Base-by-base conservation (phyloP, 768 basidiomycete species). In the Ramaria sp. region DNA sequence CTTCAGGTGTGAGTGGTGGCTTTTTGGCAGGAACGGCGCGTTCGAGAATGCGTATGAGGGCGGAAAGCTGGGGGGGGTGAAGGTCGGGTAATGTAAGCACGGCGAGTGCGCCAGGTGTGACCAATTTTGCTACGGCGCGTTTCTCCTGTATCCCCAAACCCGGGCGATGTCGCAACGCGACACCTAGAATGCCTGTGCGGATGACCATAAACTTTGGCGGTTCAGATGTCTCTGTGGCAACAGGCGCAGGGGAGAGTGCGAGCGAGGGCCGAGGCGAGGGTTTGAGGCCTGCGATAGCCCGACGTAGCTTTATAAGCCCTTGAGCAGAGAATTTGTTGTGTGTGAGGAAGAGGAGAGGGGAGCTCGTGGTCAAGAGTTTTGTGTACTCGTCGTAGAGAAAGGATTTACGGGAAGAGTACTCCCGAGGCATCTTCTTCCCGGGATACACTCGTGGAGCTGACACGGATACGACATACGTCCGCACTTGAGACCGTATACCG, bases 351-450 rank as follows among this genome's bases (percentile, higher is more conserved):
- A 96, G 73, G 66, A 92, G 72, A 33, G 91, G 84, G 0, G 81
- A 73, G 38, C 74, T 68, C 22, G 69, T 63, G 57, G 79, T 69
- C 64, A 95, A 77, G 60, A 95, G 80, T 63, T 77, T 78, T 57
- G 77, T 74, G 75, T 92, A 92, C 70, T 86, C 83, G 72, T 81
- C 78, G 72, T 84, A 90, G 67, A 91, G 83, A 70, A 81, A 84
- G 1, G 82, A 75, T 69, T 94, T 96, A 68, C 88, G 86, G 66
- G 82, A 80, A 51, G 77, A 78, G 67, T 91, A 93, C 59, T 80
- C 75, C 43, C 92, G 86, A 0, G 83, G 81, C 27, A 70, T 68
- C 33, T 71, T 70, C 64, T 82, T 84, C 3, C 79, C 71, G 4
- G 78, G 74, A 42, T 80, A 75, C 34, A 75, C 65, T 60, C 76